Percentiles rank a stretch among this genome's conserved stretches.
Conservation (phyloP, 176 grass and related monocot genomes). For the Hordeum marinum region DNA sequence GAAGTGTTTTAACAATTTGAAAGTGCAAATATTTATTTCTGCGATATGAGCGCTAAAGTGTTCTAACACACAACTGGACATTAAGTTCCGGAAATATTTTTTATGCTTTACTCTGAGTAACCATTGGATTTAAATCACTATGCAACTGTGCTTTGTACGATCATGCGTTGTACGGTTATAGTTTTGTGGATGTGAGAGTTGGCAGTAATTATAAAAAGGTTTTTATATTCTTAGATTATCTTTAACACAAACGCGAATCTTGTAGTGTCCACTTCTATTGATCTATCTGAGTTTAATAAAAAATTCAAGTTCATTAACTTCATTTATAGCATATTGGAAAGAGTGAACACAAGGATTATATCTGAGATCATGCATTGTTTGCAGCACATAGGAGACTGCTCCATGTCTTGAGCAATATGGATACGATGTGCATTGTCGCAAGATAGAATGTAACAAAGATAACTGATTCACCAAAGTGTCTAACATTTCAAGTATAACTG, state of each 20-base stretch:
- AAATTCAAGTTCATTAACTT: not conserved
- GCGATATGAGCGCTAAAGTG: not conserved
- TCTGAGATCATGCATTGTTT: not conserved
- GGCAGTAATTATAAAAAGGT: not conserved
- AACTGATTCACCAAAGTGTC: not conserved
- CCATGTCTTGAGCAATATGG: not conserved
- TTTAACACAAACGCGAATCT: not conserved
- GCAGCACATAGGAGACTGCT: not conserved
- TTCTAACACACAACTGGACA: not conserved
- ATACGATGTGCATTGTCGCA: not conserved
- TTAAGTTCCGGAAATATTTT: not conserved
- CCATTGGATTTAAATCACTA: not conserved
- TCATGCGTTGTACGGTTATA: not conserved
- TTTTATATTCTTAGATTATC: not conserved
- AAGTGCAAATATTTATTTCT: not conserved
- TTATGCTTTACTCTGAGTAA: slow-evolving; percentile 12
- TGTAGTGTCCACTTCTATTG: not conserved
- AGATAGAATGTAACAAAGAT: not conserved
- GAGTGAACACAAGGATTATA: not conserved
- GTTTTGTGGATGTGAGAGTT: not conserved
- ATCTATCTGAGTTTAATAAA: not conserved
- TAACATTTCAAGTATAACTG: not conserved
- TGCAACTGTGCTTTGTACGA: not conserved
- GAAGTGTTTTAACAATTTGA: not conserved
- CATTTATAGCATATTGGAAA: not conserved